A percentile compares a stretch with the other conserved stretches of the same genome.
Conservation (phyloP, 768 basidiomycete species). For the Nevesoporus exiguus region DNA sequence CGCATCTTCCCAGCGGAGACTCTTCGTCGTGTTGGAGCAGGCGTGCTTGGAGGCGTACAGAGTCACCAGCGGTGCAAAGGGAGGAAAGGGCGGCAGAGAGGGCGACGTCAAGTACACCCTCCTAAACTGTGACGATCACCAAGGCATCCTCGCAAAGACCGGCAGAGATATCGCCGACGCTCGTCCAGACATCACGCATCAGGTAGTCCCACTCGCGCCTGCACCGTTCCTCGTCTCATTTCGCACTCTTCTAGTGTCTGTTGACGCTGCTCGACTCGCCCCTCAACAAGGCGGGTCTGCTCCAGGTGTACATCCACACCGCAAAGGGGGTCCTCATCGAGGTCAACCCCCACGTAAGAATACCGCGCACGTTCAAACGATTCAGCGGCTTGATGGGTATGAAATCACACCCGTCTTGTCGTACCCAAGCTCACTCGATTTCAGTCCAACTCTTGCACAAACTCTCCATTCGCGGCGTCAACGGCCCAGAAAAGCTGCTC, state of each 20-base stretch:
- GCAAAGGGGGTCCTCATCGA: conserved; percentile 95
- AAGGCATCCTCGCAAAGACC: conserved; percentile 96
- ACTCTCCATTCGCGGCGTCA: conserved; percentile 91
- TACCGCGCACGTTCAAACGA: conserved; percentile 97
- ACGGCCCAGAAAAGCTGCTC: conserved; percentile 93
- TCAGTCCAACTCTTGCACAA: conserved; percentile 96
- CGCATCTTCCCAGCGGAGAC: conserved; percentile 55
- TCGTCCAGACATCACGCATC: conserved; percentile 98
- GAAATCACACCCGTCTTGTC: conserved; percentile 10
- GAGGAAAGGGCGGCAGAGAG: conserved; percentile 49
- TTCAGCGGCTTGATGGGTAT: conserved; percentile 98
- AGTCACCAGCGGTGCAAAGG: conserved; percentile 58
- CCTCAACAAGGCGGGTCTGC: conserved; percentile 91
- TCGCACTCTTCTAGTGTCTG: conserved; percentile 64
- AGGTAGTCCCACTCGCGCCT: conserved; percentile 50
- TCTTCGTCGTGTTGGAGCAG: conserved; percentile 90
- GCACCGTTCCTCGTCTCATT: not conserved
- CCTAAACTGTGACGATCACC: conserved; percentile 98
- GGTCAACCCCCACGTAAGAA: conserved; percentile 96
- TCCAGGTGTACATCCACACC: conserved; percentile 98
- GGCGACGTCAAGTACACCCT: conserved; percentile 93
- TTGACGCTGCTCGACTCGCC: conserved; percentile 96
- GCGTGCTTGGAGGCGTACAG: conserved; percentile 96
- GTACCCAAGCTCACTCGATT: conserved; percentile 1
- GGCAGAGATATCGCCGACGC: conserved; percentile 98